phyloP scores from a whole-genome alignment of 2,329 filamentous ascomycete genomes.

The Penicillium occitanis region DNA sequence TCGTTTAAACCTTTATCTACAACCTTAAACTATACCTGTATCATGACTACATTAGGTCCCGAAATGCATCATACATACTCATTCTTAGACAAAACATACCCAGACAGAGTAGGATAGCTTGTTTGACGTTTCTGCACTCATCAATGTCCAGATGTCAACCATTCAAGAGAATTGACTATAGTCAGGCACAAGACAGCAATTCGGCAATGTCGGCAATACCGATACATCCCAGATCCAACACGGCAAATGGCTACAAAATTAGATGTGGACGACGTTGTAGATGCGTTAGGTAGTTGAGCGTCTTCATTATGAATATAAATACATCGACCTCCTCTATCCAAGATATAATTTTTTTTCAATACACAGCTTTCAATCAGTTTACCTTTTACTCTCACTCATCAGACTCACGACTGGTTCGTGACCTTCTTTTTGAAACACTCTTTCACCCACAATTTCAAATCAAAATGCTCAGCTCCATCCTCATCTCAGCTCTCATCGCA shows the following conservation, averaged over 20 bases:
- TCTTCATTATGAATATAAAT: not conserved
- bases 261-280: not conserved
- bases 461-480: not conserved
- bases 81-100: not conserved
- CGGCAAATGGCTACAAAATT: not conserved
- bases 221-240: not conserved
- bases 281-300: not conserved
- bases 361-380: not conserved
- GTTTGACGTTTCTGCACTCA: not conserved
- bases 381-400: not conserved
- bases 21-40: not conserved
- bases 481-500: slow-evolving; percentile 8
- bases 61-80: not conserved
- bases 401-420: slow-evolving; percentile 6
- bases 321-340: not conserved
- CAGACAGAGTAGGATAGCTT: not conserved
- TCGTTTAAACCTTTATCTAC: not conserved
- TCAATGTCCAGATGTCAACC: not conserved
- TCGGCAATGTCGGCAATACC: not conserved
- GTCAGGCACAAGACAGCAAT: not conserved
- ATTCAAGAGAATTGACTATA: not conserved
- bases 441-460: not conserved
- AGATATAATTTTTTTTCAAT: not conserved
- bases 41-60: not conserved
- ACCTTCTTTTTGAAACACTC: not conserved